Percentiles rank a stretch among this genome's conserved stretches.
phyloP scores from a whole-genome alignment of 345 rosid genomes.

The Ceriops zippeliana region DNA sequence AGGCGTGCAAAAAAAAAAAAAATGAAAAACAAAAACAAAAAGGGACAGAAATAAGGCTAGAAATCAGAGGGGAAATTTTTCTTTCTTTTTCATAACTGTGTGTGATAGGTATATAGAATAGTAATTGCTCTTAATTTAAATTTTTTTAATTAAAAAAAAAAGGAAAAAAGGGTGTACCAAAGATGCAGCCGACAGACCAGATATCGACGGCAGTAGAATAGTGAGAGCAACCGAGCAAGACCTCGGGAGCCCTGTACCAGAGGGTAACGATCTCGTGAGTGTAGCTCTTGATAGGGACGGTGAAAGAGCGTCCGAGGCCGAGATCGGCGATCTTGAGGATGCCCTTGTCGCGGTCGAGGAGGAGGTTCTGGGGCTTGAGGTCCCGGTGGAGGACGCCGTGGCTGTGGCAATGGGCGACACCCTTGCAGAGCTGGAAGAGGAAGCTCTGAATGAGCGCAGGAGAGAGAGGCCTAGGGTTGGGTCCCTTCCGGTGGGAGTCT shows the following conservation, averaged over 20 bases:
- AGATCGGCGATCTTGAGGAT: conserved; percentile 86
- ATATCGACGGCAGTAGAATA: conserved; percentile 88
- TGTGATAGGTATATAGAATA: background rate
- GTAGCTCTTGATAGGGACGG: conserved; percentile 87
- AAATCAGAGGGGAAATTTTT: background rate
- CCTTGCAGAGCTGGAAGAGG: conserved; percentile 85
- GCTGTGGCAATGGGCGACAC: conserved; percentile 91
- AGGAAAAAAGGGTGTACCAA: conserved; percentile 36
- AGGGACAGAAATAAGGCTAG: background rate
- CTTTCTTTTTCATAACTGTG: too few species aligned
- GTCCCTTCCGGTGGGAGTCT: conserved; percentile 69
- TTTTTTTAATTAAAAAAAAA: background rate
- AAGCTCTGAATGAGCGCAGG: conserved; percentile 62
- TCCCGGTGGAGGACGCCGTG: conserved; percentile 95
- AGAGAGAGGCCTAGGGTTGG: conserved; percentile 63
- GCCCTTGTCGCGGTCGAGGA: conserved; percentile 77
- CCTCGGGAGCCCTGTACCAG: conserved; percentile 97
- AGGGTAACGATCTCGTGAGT: conserved; percentile 95
- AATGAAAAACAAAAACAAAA: background rate
- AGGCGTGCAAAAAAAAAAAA: background rate
- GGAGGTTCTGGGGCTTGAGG: conserved; percentile 88
- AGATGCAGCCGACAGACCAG: conserved; percentile 99
- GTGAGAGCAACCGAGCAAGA: conserved; percentile 75
- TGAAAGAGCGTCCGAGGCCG: conserved; percentile 86
- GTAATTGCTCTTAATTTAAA: background rate